Percentiles rank a stretch among this genome's conserved stretches.
Conservation (phyloP, 2,329 filamentous ascomycete genomes). For the Pseudogymnoascus sp. region DNA sequence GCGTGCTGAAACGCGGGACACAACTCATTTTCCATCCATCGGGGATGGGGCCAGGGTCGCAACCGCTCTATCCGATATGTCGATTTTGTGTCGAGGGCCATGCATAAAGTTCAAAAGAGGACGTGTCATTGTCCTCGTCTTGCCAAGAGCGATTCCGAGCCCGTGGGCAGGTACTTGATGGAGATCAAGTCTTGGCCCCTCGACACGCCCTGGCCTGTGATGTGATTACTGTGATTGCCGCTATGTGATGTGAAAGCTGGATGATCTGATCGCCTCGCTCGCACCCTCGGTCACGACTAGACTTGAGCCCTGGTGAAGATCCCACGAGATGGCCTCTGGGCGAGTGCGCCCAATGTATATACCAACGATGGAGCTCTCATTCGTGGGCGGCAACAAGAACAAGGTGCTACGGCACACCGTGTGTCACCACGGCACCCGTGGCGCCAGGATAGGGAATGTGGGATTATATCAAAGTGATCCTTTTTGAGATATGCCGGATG, state of each 20-base stretch:
- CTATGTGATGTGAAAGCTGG: not conserved
- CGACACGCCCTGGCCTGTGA: not conserved
- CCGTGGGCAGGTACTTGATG: not conserved
- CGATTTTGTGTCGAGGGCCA: not conserved
- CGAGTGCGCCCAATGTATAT: not conserved
- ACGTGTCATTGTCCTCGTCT: not conserved
- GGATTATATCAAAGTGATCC: not conserved
- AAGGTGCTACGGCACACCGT: not conserved
- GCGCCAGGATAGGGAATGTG: not conserved
- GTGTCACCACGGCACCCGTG: not conserved
- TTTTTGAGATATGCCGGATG: not conserved
- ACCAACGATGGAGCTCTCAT: not conserved
- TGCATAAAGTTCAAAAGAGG: not conserved
- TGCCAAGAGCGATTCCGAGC: slow-evolving; percentile 1
- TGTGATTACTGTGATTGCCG: slow-evolving; percentile 4
- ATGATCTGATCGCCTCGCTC: not conserved
- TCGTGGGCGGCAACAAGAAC: not conserved
- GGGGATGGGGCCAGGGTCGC: not conserved
- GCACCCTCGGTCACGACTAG: not conserved
- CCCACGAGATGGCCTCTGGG: not conserved
- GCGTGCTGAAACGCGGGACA: not conserved
- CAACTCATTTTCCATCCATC: not conserved
- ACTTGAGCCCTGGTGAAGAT: slow-evolving; percentile 6
- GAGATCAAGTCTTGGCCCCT: not conserved
- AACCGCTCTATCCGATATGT: not conserved